Percentiles rank a stretch among this genome's conserved stretches.
phyloP scores from a whole-genome alignment of 2,329 filamentous ascomycete genomes.

The Fusarium burgessii region DNA sequence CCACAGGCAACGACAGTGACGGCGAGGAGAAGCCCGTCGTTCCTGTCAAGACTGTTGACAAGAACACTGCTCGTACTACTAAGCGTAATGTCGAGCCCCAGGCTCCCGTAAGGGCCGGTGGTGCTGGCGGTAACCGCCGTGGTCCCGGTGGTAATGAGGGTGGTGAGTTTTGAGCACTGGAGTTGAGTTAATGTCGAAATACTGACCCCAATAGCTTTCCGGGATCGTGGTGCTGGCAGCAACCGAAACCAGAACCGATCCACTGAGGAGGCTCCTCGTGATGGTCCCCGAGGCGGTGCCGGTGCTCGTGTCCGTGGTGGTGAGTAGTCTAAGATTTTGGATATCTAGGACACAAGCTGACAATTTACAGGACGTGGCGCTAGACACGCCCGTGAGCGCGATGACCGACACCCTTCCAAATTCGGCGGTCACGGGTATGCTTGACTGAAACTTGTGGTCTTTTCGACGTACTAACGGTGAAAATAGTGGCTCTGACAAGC shows the following conservation, averaged over 20 bases:
- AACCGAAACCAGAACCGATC: slow-evolving; percentile 85
- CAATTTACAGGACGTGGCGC: slow-evolving; percentile 62
- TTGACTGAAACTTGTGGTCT: neutral
- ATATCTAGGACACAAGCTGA: slow-evolving; percentile 3
- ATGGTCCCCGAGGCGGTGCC: slow-evolving; percentile 70
- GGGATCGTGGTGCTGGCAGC: slow-evolving; percentile 85
- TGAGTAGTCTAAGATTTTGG: slow-evolving; percentile 50
- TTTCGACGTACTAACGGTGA: slow-evolving; percentile 38
- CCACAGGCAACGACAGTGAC: slow-evolving; percentile 69
- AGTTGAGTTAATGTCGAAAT: slow-evolving; percentile 12
- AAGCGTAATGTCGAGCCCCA: slow-evolving; percentile 91
- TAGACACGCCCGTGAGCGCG: slow-evolving; percentile 64
- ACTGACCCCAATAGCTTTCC: slow-evolving; percentile 74
- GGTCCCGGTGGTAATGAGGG: slow-evolving; percentile 82
- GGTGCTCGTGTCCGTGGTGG: slow-evolving; percentile 72
- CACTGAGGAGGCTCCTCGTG: slow-evolving; percentile 73
- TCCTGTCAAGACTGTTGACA: slow-evolving; percentile 91
- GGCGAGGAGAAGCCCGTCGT: slow-evolving; percentile 79
- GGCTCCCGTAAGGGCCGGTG: slow-evolving; percentile 65
- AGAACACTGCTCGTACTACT: slow-evolving; percentile 76
- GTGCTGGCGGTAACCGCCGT: slow-evolving; percentile 61
- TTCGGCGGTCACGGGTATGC: slow-evolving; percentile 60
- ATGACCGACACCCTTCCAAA: slow-evolving; percentile 67
- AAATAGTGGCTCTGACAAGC: slow-evolving; percentile 82
- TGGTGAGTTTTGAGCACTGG: slow-evolving; percentile 69